Evolutionary conservation across 2,329 filamentous ascomycete species (phyloP), one percentile per base, ranked within the genome.

Genomic region (Pseudogymnoascus sp.): DNA sequence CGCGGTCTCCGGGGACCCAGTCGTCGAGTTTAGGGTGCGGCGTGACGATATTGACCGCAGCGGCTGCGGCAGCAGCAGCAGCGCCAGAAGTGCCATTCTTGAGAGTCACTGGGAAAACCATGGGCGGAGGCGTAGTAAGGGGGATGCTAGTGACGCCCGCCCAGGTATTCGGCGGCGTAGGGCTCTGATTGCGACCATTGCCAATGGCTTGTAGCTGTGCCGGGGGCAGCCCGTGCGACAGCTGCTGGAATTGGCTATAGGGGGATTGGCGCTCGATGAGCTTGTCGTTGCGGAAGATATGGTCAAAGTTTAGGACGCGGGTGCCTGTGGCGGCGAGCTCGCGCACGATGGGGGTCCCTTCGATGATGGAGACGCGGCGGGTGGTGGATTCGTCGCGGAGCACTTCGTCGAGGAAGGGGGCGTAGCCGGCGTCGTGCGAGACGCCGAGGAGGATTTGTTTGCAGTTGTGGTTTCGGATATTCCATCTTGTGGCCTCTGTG

Each of bases 371-470:
- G 64, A 87, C 74, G 61, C 80, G 79, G 34, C 75, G 68, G 21
- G 76, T 76, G 21, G 72, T 75, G 6, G 70, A 68, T 10, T 78
- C 74, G 38, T 84, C 79, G 50, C 76, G 75, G 23, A 82, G 73
- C 3, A 86, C 73, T 64, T 84, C 80, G 67, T 84, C 80, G 18
- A 88, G 72, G 66, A 87, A 84, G 7, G 84, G 79, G 4, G 82
- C 82, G 68, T 87, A 88, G 6, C 80, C 80, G 25, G 82, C 77
- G 69, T 88, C 84, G 68, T 87, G 84, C 1, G 84, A 86, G 60
- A 87, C 79, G 53, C 85, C 86, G 37, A 88, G 75, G 36, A 87
- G 73, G 59, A 88, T 77, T 67, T 85, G 81, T 69, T 81, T 84
- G 76, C 85, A 88, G 70, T 85, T 86, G 66, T 78, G 74, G 65